Percentiles rank a stretch among this genome's conserved stretches.
These are phyloP conservation scores for Paraphaeosphaeria minitans DNA, from an alignment of 2,329 filamentous ascomycete species.

Conservation along the genomic window DNA sequence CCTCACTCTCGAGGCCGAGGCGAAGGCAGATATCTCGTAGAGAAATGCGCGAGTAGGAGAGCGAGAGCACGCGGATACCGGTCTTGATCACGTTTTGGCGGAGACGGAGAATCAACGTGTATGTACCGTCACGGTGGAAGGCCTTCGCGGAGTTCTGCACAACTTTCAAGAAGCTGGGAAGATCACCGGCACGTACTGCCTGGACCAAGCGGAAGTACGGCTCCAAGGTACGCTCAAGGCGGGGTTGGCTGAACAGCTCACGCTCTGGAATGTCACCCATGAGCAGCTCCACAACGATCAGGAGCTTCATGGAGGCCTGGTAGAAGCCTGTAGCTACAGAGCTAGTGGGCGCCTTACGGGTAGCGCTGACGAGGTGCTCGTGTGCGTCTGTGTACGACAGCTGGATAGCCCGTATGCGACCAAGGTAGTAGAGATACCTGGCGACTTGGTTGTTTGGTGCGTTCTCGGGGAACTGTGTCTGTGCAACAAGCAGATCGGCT, in stretches of 20 bases:
- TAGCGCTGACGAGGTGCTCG: slow-evolving; percentile 89
- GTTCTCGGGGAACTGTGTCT: slow-evolving; percentile 92
- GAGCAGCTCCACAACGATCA: slow-evolving; percentile 92
- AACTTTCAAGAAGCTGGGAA: slow-evolving; percentile 88
- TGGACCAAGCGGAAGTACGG: slow-evolving; percentile 95
- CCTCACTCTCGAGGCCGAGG: slow-evolving; percentile 89
- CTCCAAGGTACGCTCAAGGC: slow-evolving; percentile 83
- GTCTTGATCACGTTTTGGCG: slow-evolving; percentile 99
- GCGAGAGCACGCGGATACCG: slow-evolving; percentile 97
- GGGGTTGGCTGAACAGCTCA: slow-evolving; percentile 87
- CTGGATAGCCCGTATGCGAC: slow-evolving; percentile 94
- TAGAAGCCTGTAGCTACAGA: slow-evolving; percentile 91
- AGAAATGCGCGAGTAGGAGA: slow-evolving; percentile 97
- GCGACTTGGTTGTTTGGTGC: slow-evolving; percentile 98
- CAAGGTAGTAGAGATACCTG: slow-evolving; percentile 95
- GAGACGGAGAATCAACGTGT: slow-evolving; percentile 90
- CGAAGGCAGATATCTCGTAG: slow-evolving; percentile 97
- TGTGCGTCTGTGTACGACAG: slow-evolving; percentile 96
- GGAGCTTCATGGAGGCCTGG: slow-evolving; percentile 93
- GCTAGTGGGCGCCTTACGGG: slow-evolving; percentile 91
- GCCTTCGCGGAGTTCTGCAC: slow-evolving; percentile 80
- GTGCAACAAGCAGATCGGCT: slow-evolving; percentile 91
- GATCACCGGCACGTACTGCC: slow-evolving; percentile 92
- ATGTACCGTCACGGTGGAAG: slow-evolving; percentile 93
- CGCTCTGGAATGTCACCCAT: slow-evolving; percentile 99